Conservation (phyloP, 352 stramenopile genomes). For the Globisporangium solare region DNA sequence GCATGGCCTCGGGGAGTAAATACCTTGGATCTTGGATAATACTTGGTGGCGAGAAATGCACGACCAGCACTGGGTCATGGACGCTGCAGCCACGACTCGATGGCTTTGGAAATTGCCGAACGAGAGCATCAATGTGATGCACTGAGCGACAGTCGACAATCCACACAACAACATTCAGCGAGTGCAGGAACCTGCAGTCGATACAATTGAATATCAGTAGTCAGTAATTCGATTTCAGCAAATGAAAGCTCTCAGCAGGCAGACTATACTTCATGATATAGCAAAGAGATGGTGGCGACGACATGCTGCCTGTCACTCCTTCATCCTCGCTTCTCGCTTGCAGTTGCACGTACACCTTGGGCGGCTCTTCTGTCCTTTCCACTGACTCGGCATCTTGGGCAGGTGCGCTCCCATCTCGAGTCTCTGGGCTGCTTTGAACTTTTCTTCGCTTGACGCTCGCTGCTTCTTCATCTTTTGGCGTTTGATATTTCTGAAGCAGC, state of each 20-base stretch:
- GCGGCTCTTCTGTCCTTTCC: background rate
- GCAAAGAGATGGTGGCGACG: slow-evolving; percentile 16
- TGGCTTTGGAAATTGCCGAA: slow-evolving; percentile 13
- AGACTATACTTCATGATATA: slow-evolving; percentile 31
- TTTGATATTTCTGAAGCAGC: slow-evolving; percentile 51
- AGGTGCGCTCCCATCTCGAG: slow-evolving; percentile 10
- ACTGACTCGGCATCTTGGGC: background rate
- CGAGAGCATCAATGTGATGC: slow-evolving; percentile 26
- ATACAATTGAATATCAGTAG: background rate
- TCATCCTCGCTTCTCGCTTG: background rate
- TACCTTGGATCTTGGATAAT: slow-evolving; percentile 27
- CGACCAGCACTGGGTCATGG: slow-evolving; percentile 43
- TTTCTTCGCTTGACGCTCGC: slow-evolving; percentile 13
- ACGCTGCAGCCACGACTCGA: slow-evolving; percentile 14
- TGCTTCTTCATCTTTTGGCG: background rate
- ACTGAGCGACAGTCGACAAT: slow-evolving; percentile 42
- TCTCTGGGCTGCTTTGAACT: slow-evolving; percentile 17
- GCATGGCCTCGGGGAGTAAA: slow-evolving; percentile 5
- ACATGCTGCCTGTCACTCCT: background rate
- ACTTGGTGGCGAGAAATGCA: slow-evolving; percentile 44
- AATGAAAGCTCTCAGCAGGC: background rate
- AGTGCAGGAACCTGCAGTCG: slow-evolving; percentile 16
- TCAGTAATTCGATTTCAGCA: background rate
- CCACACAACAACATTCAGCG: slow-evolving; percentile 42
- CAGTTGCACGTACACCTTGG: slow-evolving; percentile 3